A percentile compares a stretch with the other conserved stretches of the same genome.
Evolutionary conservation across 495 filamentous ascomycete genomes (phyloP).

Genomic region (Elaphomyces granulatus): DNA sequence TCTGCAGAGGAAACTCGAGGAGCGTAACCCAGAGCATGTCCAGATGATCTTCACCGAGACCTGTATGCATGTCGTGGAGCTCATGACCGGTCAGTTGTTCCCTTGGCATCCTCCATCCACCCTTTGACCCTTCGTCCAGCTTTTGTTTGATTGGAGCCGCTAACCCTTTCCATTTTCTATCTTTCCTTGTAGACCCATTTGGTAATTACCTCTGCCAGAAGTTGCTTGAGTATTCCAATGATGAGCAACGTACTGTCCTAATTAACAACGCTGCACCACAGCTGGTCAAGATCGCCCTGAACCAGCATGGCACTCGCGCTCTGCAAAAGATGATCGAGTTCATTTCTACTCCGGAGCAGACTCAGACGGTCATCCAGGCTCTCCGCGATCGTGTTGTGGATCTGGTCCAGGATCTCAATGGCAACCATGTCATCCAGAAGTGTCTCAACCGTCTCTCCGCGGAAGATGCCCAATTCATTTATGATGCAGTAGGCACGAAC

Average conservation of each 20-base stretch:
- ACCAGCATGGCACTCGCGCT: conserved; percentile 91
- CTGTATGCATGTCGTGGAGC: conserved; percentile 77
- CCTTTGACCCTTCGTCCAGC: not conserved
- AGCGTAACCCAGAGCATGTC: conserved; percentile 64
- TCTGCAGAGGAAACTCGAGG: conserved; percentile 93
- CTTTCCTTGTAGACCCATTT: conserved; percentile 62
- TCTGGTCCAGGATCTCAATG: conserved; percentile 91
- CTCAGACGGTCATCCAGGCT: conserved; percentile 66
- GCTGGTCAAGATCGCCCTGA: conserved; percentile 82
- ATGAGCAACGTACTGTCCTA: conserved; percentile 84
- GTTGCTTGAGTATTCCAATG: conserved; percentile 78
- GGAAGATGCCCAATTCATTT: conserved; percentile 85
- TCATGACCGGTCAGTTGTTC: conserved; percentile 73
- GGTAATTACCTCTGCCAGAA: conserved; percentile 98
- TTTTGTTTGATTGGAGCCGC: not conserved
- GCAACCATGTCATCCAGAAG: conserved; percentile 98
- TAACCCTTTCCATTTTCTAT: conserved; percentile 2
- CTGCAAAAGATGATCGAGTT: conserved; percentile 99
- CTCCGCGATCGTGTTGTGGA: conserved; percentile 69
- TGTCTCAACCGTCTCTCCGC: conserved; percentile 84
- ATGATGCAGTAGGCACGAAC: conserved; percentile 72
- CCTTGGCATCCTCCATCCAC: no score
- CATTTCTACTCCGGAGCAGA: conserved; percentile 64
- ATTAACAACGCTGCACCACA: conserved; percentile 76
- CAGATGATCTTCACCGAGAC: conserved; percentile 90